Evolutionary conservation across 2,329 filamentous ascomycete species (phyloP).

Genomic region (Pyrenophora tritici-repentis): DNA sequence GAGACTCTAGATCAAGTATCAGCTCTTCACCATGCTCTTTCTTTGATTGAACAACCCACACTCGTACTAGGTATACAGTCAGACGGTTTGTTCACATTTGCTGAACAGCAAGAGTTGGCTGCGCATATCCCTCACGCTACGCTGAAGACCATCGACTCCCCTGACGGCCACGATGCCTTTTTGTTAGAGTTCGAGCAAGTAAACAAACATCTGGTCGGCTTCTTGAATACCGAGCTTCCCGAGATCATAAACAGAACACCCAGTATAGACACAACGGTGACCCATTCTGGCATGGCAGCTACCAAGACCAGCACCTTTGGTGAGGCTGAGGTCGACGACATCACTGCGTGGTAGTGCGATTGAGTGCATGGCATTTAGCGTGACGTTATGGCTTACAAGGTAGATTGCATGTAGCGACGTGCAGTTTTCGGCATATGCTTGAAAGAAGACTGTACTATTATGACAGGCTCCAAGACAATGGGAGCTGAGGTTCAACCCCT

Average conservation of each 20-base stretch:
- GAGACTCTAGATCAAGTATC: conserved; percentile 59
- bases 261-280: conserved; percentile 45
- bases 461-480: conserved; percentile 19
- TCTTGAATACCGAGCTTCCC: conserved; percentile 79
- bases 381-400: conserved; percentile 27
- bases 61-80: conserved; percentile 93
- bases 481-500: conserved; percentile 46
- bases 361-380: conserved; percentile 23
- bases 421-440: conserved; percentile 46
- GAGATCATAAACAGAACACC: conserved; percentile 76
- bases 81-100: conserved; percentile 95
- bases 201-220: conserved; percentile 82
- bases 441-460: conserved; percentile 43
- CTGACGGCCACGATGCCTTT: conserved; percentile 96
- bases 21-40: conserved; percentile 68
- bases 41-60: conserved; percentile 83
- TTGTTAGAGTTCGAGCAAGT: conserved; percentile 97
- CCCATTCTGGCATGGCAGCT: conserved; percentile 59
- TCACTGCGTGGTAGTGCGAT: conserved; percentile 78
- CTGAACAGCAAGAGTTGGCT: conserved; percentile 92
- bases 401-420: conserved; percentile 26
- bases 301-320: conserved; percentile 92
- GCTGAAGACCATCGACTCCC: conserved; percentile 86
- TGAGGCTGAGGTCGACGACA: conserved; percentile 94
- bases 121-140: conserved; percentile 76